A percentile compares a stretch with the other conserved stretches of the same genome.
Conservation (phyloP, 2,329 filamentous ascomycete species). For the Gyromitra esculenta region DNA sequence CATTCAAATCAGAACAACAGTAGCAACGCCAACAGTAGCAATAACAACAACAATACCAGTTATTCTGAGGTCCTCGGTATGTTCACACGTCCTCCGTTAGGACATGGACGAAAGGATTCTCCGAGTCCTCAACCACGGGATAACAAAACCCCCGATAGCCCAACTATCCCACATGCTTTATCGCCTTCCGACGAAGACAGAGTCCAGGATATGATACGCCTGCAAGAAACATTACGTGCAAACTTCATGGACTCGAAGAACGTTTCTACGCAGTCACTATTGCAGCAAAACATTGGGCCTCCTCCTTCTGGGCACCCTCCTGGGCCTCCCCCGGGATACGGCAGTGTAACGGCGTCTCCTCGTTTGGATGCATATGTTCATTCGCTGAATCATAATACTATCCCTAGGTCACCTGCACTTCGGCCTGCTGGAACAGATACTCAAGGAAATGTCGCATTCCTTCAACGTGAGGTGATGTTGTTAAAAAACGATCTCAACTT, state of each 20-base stretch:
- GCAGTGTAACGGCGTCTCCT: slow-evolving; percentile 57
- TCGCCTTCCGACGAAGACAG: slow-evolving; percentile 60
- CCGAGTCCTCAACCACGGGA: slow-evolving; percentile 44
- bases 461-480: slow-evolving; percentile 78
- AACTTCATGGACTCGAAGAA: slow-evolving; percentile 62
- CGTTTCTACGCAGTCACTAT: slow-evolving; percentile 42
- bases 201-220: slow-evolving; percentile 70
- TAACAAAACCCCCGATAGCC: slow-evolving; percentile 66
- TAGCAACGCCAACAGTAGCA: background rate
- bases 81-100: slow-evolving; percentile 46
- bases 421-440: slow-evolving; percentile 58
- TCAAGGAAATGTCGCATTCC: slow-evolving; percentile 63
- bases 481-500: slow-evolving; percentile 84
- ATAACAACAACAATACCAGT: slow-evolving; percentile 18
- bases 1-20: slow-evolving; percentile 25
- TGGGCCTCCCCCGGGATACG: slow-evolving; percentile 53
- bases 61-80: slow-evolving; percentile 43
- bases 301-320: slow-evolving; percentile 50
- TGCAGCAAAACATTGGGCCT: slow-evolving; percentile 38
- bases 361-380: slow-evolving; percentile 58
- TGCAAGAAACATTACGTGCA: slow-evolving; percentile 69
- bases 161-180: slow-evolving; percentile 68
- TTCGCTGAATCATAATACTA: slow-evolving; percentile 57
- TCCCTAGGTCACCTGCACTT: slow-evolving; percentile 57
- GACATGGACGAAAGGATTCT: slow-evolving; percentile 39